Evolutionary conservation across 2,329 filamentous ascomycete species (phyloP).

Genomic region (Aphanocladium album): DNA sequence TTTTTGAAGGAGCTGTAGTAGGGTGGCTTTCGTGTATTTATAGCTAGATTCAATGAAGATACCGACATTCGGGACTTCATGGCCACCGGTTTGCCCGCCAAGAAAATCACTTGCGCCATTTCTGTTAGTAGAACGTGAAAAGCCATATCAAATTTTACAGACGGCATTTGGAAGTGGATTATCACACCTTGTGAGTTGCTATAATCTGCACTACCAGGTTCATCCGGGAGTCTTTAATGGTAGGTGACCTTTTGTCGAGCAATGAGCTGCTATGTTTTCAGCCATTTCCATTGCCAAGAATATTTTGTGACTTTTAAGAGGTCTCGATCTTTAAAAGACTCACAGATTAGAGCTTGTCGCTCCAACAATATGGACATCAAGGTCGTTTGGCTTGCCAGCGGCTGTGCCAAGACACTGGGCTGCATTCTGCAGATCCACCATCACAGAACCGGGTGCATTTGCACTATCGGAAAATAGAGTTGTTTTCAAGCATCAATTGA

Average conservation of each 20-base stretch:
- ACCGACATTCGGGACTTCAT: background rate
- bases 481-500: constrained; percentile 3
- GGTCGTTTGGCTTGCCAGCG: constrained; percentile 9
- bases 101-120: background rate
- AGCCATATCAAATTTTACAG: background rate
- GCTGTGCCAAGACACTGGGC: constrained; percentile 4
- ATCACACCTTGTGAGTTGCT: too few species aligned
- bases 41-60: background rate
- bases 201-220: too few species aligned
- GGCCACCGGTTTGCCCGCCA: background rate
- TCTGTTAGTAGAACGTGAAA: background rate
- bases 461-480: background rate
- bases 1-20: background rate
- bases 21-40: background rate
- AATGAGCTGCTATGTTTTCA: too few species aligned
- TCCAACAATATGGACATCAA: constrained; percentile 4
- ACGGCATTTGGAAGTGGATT: background rate
- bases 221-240: too few species aligned
- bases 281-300: too few species aligned
- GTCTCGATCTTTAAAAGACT: constrained; percentile 1
- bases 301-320: background rate
- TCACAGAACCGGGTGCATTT: background rate
- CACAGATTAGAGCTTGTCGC: background rate
- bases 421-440: background rate
- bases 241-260: too few species aligned